Conservation (phyloP, 2,329 filamentous ascomycete genomes). For the Cordyceps militaris region DNA sequence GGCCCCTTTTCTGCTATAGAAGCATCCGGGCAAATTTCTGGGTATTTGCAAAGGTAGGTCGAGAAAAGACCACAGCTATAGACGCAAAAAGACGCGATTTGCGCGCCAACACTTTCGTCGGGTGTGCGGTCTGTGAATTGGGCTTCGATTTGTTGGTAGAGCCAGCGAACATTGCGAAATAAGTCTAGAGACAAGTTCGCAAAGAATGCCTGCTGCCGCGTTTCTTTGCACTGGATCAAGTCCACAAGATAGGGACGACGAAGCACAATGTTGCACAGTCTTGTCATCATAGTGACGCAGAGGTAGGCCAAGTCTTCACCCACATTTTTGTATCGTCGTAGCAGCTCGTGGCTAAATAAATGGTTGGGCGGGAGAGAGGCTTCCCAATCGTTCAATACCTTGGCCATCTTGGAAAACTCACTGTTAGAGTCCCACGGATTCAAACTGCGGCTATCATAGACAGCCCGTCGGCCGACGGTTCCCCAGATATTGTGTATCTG, state of each 20-base stretch:
- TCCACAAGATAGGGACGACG: conserved; percentile 47
- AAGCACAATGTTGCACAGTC: conserved; percentile 50
- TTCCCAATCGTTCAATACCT: conserved; percentile 42
- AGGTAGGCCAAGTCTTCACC: conserved; percentile 47
- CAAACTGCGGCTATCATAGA: conserved; percentile 36
- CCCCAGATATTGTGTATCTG: conserved; percentile 51
- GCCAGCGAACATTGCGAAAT: conserved; percentile 39
- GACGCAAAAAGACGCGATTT: conserved; percentile 49
- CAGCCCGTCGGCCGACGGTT: conserved; percentile 40
- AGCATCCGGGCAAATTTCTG: conserved; percentile 36
- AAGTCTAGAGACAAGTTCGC: conserved; percentile 38
- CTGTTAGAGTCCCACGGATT: conserved; percentile 41
- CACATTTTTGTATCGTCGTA: conserved; percentile 41
- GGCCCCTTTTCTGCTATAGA: conserved; percentile 34
- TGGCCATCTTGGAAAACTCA: conserved; percentile 39
- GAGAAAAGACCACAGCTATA: conserved; percentile 49
- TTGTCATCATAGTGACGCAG: conserved; percentile 46
- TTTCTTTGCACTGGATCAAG: conserved; percentile 36
- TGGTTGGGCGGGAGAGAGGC: conserved; percentile 39
- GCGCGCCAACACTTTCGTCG: conserved; percentile 44
- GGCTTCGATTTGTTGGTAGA: conserved; percentile 45
- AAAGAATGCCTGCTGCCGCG: conserved; percentile 33
- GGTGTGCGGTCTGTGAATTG: conserved; percentile 40
- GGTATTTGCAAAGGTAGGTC: conserved; percentile 45
- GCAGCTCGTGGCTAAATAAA: conserved; percentile 35